phyloP scores from a whole-genome alignment of 2,329 filamentous ascomycete genomes.

The Colletotrichum sp. region DNA sequence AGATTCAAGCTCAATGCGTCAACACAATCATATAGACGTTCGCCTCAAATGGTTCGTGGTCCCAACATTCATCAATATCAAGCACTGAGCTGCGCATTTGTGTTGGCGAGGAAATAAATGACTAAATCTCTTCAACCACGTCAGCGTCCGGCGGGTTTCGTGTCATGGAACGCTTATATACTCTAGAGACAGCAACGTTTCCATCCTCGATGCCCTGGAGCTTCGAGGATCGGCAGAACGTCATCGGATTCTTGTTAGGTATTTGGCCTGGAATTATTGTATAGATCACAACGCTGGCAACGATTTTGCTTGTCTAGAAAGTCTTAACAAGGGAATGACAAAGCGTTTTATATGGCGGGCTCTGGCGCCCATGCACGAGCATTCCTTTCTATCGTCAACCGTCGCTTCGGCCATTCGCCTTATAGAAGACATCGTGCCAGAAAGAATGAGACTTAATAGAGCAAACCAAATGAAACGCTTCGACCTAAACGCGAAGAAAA shows the following conservation, averaged over 20 bases:
- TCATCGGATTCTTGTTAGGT: background rate
- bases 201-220: rapidly evolving
- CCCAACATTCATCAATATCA: too few relatives aligned
- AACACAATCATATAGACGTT: background rate
- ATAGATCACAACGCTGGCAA: too few relatives aligned
- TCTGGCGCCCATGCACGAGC: background rate
- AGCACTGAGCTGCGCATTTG: too few relatives aligned
- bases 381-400: rapidly evolving
- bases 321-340: background rate
- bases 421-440: background rate
- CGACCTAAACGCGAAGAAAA: background rate
- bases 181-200: background rate
- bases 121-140: background rate
- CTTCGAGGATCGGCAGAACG: background rate
- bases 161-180: background rate
- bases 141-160: background rate
- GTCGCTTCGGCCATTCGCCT: background rate
- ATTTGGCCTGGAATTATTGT: too few relatives aligned
- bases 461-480: background rate
- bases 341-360: background rate
- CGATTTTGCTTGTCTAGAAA: background rate
- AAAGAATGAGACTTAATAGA: background rate
- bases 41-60: too few relatives aligned
- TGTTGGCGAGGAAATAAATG: too few relatives aligned
- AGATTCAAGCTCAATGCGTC: rapidly evolving